A percentile compares a stretch with the other conserved stretches of the same genome.
Conservation (phyloP, 2,329 filamentous ascomycete genomes). For the Hypoxylon rubiginosum region DNA sequence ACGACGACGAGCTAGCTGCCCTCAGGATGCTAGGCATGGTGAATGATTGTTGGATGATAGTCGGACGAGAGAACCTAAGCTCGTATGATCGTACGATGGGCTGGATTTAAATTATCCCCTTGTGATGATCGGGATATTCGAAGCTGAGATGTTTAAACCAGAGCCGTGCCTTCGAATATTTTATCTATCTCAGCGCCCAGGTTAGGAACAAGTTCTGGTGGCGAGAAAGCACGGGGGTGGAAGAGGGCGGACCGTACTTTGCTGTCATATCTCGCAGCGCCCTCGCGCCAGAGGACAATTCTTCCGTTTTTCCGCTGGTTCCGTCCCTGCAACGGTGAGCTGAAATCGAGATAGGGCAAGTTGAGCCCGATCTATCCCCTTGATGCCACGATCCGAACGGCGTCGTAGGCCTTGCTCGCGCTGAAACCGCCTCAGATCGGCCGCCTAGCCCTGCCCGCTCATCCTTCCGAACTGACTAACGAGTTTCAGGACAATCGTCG, state of each 20-base stretch:
- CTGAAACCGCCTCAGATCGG: not conserved
- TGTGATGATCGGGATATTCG: not conserved
- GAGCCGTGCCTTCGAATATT: not conserved
- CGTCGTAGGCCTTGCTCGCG: not conserved
- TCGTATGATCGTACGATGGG: slow-evolving; percentile 1
- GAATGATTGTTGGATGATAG: not conserved
- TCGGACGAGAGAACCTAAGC: slow-evolving; percentile 6
- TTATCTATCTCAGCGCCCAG: not conserved
- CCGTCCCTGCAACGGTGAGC: not conserved
- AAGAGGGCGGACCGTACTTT: slow-evolving; percentile 5
- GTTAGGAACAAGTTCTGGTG: not conserved
- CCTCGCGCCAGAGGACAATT: not conserved
- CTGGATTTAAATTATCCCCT: slow-evolving; percentile 1
- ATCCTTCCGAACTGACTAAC: not conserved
- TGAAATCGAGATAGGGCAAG: not conserved
- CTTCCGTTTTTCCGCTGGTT: not conserved
- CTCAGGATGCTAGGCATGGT: slow-evolving; percentile 2
- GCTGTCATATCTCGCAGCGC: not conserved
- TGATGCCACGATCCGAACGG: not conserved
- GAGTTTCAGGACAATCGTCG: not conserved
- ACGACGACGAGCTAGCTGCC: slow-evolving; percentile 4
- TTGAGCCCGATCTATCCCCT: not conserved
- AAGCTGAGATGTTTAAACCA: not conserved
- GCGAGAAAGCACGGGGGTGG: not conserved
- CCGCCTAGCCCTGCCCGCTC: not conserved